These are phyloP conservation scores for Trichoderma sp. DNA, from an alignment of 2,329 filamentous ascomycete species.

Conservation along the genomic window DNA sequence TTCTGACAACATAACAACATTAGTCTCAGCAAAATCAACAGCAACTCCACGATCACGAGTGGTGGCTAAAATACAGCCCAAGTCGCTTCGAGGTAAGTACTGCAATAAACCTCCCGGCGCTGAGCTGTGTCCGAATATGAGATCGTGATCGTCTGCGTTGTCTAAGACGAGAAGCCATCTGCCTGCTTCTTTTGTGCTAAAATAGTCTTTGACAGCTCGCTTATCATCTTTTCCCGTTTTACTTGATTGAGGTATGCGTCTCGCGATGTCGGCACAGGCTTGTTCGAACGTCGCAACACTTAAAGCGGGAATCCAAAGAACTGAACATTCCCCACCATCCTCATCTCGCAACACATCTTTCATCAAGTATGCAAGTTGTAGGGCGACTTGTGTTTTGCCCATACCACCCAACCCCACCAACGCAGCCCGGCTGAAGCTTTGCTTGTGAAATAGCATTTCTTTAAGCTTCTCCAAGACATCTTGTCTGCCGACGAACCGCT, in stretches of 20 bases:
- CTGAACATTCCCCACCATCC: slow-evolving; percentile 30
- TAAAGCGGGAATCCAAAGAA: slow-evolving; percentile 44
- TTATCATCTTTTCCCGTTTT: slow-evolving; percentile 48
- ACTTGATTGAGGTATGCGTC: slow-evolving; percentile 27
- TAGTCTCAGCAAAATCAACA: slow-evolving; percentile 25
- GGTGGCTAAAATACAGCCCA: slow-evolving; percentile 35
- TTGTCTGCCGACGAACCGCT: slow-evolving; percentile 26
- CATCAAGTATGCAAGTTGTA: slow-evolving; percentile 40
- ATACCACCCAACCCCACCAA: slow-evolving; percentile 38
- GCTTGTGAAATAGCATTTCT: neutral
- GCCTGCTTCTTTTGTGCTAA: slow-evolving; percentile 26
- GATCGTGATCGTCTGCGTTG: slow-evolving; percentile 38
- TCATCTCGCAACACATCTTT: slow-evolving; percentile 35
- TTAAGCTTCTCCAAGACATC: slow-evolving; percentile 22
- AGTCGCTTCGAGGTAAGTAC: slow-evolving; percentile 31
- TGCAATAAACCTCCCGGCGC: slow-evolving; percentile 24
- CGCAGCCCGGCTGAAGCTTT: slow-evolving; percentile 29
- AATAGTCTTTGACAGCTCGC: slow-evolving; percentile 52
- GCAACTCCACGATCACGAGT: slow-evolving; percentile 33
- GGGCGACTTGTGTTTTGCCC: slow-evolving; percentile 39
- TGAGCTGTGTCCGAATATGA: slow-evolving; percentile 22
- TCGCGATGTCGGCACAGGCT: slow-evolving; percentile 33
- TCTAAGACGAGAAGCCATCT: slow-evolving; percentile 26
- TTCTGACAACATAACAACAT: slow-evolving; percentile 28
- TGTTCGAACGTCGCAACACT: slow-evolving; percentile 37